Percentiles rank a stretch among this genome's conserved stretches.
Conservation (phyloP, 371 early-diverging fungal genomes). For the Parasitella parasitica region DNA sequence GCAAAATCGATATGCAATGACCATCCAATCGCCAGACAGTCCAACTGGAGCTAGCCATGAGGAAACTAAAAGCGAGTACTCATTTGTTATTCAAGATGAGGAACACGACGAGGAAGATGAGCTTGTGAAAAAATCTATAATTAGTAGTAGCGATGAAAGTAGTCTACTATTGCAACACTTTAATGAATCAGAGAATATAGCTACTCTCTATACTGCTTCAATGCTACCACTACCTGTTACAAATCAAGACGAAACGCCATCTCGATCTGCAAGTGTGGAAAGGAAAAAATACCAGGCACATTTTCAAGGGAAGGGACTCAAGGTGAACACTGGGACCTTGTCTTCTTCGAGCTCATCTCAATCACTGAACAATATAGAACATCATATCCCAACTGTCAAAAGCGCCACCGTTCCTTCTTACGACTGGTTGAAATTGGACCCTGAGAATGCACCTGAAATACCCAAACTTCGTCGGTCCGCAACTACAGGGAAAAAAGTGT, state of each 20-base stretch:
- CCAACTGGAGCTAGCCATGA: conserved; percentile 5
- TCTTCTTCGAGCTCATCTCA: background rate
- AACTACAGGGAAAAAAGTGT: conserved; percentile 24
- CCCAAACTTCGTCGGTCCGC: conserved; percentile 24
- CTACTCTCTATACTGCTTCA: background rate
- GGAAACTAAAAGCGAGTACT: conserved; percentile 9
- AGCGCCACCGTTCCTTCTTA: conserved; percentile 38
- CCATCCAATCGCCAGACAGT: conserved; percentile 24
- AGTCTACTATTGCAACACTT: background rate
- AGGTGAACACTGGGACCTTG: conserved; percentile 27
- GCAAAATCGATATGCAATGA: conserved; percentile 25
- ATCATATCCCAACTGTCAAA: conserved; percentile 16
- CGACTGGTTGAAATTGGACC: conserved; percentile 31
- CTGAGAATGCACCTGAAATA: conserved; percentile 11
- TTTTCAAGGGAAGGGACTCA: conserved; percentile 41
- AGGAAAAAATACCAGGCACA: conserved; percentile 26
- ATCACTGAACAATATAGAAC: background rate
- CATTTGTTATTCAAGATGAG: conserved; percentile 7
- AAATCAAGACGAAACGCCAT: background rate
- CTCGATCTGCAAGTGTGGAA: conserved; percentile 4
- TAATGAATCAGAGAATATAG: background rate
- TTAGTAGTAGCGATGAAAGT: background rate
- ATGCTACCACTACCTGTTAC: background rate
- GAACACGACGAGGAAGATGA: conserved; percentile 1
- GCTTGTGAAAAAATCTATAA: background rate